Base-by-base conservation (phyloP, 805 yeast genomes). In the Saccharomycopsis capsularis region DNA sequence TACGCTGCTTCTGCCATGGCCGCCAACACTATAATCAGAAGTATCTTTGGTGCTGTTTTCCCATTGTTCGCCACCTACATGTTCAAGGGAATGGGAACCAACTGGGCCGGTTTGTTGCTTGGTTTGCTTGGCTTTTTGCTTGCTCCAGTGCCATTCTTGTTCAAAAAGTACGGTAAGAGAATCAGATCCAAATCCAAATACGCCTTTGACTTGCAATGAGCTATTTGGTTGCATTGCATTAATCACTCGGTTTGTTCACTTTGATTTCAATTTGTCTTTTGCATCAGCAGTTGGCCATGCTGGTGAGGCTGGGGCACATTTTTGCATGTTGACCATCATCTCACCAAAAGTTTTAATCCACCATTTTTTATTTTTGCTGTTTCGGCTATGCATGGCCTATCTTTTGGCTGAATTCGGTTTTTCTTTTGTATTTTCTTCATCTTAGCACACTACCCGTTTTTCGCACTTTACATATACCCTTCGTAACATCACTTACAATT, bases 1-100 rank as follows among this genome's bases (percentile, higher is more conserved):
- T 75, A 80, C 60, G 87, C 93, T 2, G 95, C 95, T 4, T 82
- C 90, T 24, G 91, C 88, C 2, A 66, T 82, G 52, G 86, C 89
- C 2, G 88, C 78, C 6, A 83, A 83, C 62, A 78, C 90, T 0
- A 73, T 85, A 59, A 63, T 84, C 60, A 77, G 93, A 66, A 77
- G 85, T 2, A 67, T 70, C 0, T 78, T 80, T 55, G 91, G 85
- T 45, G 85, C 82, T 24, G 79, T 78, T 0, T 80, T 79, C 74
- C 88, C 88, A 39, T 67, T 85, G 48, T 85, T 85, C 60, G 85
- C 88, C 1, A 66, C 73, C 2, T 80, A 74, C 55, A 81, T 86
- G 90, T 84, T 85, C 64, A 63, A 68, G 24, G 71, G 70, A 50
- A 73, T 85, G 76, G 85, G 86, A 34, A 73, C 73, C 29, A 79